Evolutionary conservation across 768 basidiomycete genomes (phyloP).

Genomic region (Boletus patriciae): DNA sequence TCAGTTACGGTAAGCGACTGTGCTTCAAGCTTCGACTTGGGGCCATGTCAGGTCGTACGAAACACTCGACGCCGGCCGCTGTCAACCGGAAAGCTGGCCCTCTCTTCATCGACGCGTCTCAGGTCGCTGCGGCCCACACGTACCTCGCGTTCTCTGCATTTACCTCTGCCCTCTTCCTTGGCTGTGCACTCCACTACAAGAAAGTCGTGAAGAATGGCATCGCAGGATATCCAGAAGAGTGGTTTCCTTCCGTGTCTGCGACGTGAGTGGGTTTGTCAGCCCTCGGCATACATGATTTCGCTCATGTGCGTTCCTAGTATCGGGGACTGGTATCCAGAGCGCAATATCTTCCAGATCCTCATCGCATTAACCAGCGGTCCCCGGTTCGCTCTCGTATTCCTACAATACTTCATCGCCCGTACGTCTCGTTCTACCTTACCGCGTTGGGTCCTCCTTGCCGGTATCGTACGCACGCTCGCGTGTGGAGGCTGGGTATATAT

Average conservation of each 20-base stretch:
- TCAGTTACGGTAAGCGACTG: too few species aligned
- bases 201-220: constrained; percentile 85
- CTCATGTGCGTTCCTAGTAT: constrained; percentile 50
- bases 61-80: constrained; percentile 1
- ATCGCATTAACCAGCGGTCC: constrained; percentile 89
- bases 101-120: constrained; percentile 45
- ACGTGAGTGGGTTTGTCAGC: constrained; percentile 49
- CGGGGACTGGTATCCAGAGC: constrained; percentile 89
- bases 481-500: constrained; percentile 95
- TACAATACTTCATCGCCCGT: constrained; percentile 62
- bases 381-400: constrained; percentile 62
- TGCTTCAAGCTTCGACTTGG: neutral
- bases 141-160: constrained; percentile 67
- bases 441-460: constrained; percentile 54
- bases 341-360: constrained; percentile 81
- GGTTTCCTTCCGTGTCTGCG: constrained; percentile 88
- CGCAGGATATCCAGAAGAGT: constrained; percentile 81
- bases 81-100: constrained; percentile 9
- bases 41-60: constrained; percentile 23
- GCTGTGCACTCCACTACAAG: constrained; percentile 70
- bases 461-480: constrained; percentile 69
- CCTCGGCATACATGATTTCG: neutral
- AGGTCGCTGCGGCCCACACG: constrained; percentile 65
- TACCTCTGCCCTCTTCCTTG: constrained; percentile 58
- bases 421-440: constrained; percentile 44